phyloP scores from a whole-genome alignment of 495 filamentous ascomycete species.

The Trichoderma orchidacearum region DNA sequence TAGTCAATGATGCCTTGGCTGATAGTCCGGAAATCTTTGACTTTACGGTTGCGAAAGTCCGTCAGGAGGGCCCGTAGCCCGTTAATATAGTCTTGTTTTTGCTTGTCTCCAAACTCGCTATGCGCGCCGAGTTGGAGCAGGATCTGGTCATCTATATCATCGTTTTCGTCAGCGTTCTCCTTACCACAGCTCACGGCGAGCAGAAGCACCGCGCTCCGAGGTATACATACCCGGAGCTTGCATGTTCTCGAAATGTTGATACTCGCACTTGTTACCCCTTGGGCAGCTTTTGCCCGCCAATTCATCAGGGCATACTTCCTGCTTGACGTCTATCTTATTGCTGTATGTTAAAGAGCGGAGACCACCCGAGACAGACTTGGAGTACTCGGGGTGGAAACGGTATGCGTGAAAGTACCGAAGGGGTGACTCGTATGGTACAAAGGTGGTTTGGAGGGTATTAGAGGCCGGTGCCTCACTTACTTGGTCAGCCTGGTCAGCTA shows the following conservation, averaged over 20 bases:
- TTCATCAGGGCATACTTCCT: conserved; percentile 61
- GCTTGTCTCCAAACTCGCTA: conserved; percentile 56
- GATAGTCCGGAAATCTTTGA: conserved; percentile 70
- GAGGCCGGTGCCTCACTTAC: background rate
- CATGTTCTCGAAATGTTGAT: conserved; percentile 74
- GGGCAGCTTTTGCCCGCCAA: conserved; percentile 64
- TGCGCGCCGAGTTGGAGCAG: conserved; percentile 68
- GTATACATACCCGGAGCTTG: conserved; percentile 62
- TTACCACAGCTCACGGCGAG: conserved; percentile 16
- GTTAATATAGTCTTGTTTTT: conserved; percentile 55
- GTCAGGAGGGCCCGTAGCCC: conserved; percentile 67
- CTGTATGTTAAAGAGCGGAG: conserved; percentile 88
- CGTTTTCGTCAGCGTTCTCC: conserved; percentile 44
- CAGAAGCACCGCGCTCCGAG: conserved; percentile 11
- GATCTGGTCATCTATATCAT: conserved; percentile 63
- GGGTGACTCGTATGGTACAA: conserved; percentile 71
- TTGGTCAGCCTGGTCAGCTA: background rate
- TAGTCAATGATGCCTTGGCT: conserved; percentile 71
- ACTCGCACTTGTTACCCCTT: conserved; percentile 46
- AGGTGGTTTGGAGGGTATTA: conserved; percentile 12
- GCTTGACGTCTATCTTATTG: conserved; percentile 64
- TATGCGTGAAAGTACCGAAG: conserved; percentile 72
- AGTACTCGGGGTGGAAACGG: conserved; percentile 72
- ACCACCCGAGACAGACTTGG: conserved; percentile 53
- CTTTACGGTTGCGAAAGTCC: conserved; percentile 56